Base-by-base conservation (phyloP, 345 rosid species). In the Firmiana major region DNA sequence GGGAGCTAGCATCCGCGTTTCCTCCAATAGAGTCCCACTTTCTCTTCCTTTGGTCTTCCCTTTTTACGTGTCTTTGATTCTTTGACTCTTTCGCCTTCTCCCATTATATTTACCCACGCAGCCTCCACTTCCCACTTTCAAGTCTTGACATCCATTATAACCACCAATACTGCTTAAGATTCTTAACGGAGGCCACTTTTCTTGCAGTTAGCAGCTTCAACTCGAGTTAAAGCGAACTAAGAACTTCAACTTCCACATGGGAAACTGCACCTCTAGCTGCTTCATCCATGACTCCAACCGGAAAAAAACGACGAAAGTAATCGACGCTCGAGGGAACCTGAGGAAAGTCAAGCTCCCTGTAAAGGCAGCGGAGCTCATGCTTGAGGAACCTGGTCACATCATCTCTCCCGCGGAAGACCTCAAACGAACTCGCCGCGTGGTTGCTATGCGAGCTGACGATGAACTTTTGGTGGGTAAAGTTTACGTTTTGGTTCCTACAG, bases 321-420 rank as follows among this genome's bases (percentile, higher is more conserved):
- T 88, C 10, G 86, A 83, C 6, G 36, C 63, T 38, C 58, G 63
- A 2, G 89, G 89, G 70, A 80, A 75, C 54, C 10, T 75, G 49
- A 80, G 77, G 70, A 54, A 45, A 46, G 49, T 89, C 10, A 75
- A 75, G 0, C 64, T 82, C 48, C 87, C 88, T 0, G 73, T 74
- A 0, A 84, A 75, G 51, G 89, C 88, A 13, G 92, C 86, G 0
- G 92, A 89, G 79, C 76, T 85, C 58, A 86, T 87, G 92, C 79
- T 89, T 12, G 90, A 89, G 63, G 85, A 89, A 15, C 88, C 89
- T 7, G 87, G 85, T 49, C 75, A 79, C 57, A 79, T 77, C 43
- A 65, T 88, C 36, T 77, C 77, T 63, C 40, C 69, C 1, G 75
- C 63, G n/a, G 80, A 80, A 45, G 79, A 80, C 22, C 79, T 86